Base-by-base conservation (phyloP, 2,329 filamentous ascomycete species). In the Aaosphaeria pasadenensis region DNA sequence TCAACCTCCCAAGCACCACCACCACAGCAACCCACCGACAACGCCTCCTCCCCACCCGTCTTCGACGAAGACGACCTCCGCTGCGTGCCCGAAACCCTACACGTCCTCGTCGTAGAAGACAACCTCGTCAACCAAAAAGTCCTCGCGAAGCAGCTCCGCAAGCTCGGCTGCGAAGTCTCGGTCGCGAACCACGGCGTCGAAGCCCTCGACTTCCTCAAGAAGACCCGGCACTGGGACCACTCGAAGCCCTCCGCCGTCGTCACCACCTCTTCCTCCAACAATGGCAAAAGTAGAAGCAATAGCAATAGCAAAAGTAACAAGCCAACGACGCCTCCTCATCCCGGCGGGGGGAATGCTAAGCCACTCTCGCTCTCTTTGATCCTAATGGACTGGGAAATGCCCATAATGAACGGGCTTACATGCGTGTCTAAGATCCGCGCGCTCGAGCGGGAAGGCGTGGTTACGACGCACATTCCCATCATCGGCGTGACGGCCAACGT, bases 61-160 rank as follows among this genome's bases (percentile, higher is more conserved):
- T 36, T 36, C 33, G n/a, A 36, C 7, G 9, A 36, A 36, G 17
- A 24, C 17, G 17, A 24, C 17, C 17, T 24, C 17, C 17, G 17
- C 17, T 24, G 17, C 17, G 17, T 24, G 17, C 50, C 39, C 7
- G 31, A 47, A 29, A 48, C 9, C 48, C 39, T 66, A 1, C 58
- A 66, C 30, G 55, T 69, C 11, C 55, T 70, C 1, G 47, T 70
- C 9, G 67, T 69, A 1, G 66, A 67, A 56, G 71, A 74, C 52
- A 73, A 74, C 39, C 54, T 71, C 5, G 60, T 73, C 36, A 74
- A 74, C 44, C 71, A 73, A 42, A 64, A 62, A 36, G 71, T 74
- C 11, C 59, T 73, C n/a, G 55, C 63, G 6, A 72, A 68, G 45
- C 71, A 73, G 38, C 60, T 74, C 7, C 56, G 57, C 3, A 68